phyloP scores from a whole-genome alignment of 768 basidiomycete genomes.

The Pulveroboletus sp. region DNA sequence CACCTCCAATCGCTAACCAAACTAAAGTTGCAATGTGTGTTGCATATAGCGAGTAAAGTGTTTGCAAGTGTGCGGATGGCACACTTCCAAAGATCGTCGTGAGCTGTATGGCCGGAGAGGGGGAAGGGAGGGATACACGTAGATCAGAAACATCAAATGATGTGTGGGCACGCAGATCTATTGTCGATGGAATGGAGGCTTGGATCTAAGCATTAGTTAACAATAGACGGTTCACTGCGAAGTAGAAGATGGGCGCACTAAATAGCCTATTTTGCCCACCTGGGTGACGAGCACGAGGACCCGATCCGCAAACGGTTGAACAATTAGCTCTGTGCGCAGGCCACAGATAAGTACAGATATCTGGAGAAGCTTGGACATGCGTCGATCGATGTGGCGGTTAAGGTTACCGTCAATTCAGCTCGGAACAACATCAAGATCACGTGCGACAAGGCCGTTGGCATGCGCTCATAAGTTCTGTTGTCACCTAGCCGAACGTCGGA shows the following conservation, averaged over 20 bases:
- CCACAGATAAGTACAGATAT: slow-evolving; percentile 51
- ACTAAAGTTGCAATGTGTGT: slow-evolving; percentile 84
- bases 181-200: slow-evolving; percentile 66
- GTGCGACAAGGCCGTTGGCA: neutral
- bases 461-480: neutral
- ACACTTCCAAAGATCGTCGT: slow-evolving; percentile 75
- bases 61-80: slow-evolving; percentile 62
- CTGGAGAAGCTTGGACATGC: slow-evolving; percentile 35
- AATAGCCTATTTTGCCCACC: slow-evolving; percentile 81
- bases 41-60: slow-evolving; percentile 75
- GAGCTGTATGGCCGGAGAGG: slow-evolving; percentile 71
- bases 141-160: slow-evolving; percentile 34
- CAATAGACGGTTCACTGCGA: neutral
- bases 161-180: slow-evolving; percentile 42
- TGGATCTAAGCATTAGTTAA: slow-evolving; percentile 56
- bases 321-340: slow-evolving; percentile 63
- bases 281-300: slow-evolving; percentile 86
- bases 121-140: slow-evolving; percentile 45
- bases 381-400: too few species aligned
- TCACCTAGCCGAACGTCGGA: too few species aligned
- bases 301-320: slow-evolving; percentile 80
- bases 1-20: slow-evolving; percentile 53
- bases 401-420: too few species aligned
- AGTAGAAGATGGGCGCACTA: slow-evolving; percentile 46
- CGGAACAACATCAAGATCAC: too few species aligned